Evolutionary conservation across 2,329 filamentous ascomycete genomes (phyloP).

Genomic region (Alternaria metachromatica): DNA sequence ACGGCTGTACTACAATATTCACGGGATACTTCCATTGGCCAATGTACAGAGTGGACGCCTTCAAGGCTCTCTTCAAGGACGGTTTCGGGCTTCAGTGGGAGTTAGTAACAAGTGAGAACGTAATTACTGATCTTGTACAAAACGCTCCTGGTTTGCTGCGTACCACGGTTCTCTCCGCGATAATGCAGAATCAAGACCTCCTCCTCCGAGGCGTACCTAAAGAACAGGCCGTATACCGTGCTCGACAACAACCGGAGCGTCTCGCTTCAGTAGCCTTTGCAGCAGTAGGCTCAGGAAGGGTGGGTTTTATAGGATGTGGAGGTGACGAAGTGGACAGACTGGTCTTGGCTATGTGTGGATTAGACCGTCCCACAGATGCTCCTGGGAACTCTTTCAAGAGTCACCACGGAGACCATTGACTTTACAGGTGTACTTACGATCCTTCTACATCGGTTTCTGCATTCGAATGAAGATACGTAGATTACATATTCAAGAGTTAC

Average conservation of each 20-base stretch:
- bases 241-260: background rate
- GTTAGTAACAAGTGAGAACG: background rate
- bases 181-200: background rate
- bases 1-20: background rate
- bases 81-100: background rate
- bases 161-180: background rate
- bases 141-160: background rate
- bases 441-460: background rate
- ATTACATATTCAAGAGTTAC: constrained; percentile 6
- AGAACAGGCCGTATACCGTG: background rate
- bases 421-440: background rate
- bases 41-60: background rate
- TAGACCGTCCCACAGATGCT: constrained; percentile 29
- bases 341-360: constrained; percentile 37
- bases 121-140: background rate
- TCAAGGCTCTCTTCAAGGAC: background rate
- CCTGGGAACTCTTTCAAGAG: background rate
- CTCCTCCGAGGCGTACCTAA: background rate
- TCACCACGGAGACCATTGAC: background rate
- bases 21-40: background rate
- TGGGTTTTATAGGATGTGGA: constrained; percentile 31
- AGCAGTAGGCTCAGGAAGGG: constrained; percentile 29
- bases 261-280: constrained; percentile 27
- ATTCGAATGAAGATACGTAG: background rate
- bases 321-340: constrained; percentile 29